Evolutionary conservation across 345 rosid species (phyloP).

Genomic region (Sonneratia caseolaris): DNA sequence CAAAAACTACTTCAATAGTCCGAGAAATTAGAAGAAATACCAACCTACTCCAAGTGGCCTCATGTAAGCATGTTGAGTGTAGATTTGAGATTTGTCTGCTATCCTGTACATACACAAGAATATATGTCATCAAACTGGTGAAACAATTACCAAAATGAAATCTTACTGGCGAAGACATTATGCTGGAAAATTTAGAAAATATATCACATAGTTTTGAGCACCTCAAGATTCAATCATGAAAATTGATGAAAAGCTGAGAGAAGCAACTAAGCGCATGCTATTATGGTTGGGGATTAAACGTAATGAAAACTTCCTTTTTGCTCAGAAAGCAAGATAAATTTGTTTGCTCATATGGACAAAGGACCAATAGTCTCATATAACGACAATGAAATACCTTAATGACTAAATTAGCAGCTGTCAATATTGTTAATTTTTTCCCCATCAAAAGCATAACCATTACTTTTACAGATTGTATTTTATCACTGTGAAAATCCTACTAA

Average conservation of each 20-base stretch:
- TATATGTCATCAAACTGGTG: not conserved
- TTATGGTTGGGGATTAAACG: not conserved
- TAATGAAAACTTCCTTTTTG: not conserved
- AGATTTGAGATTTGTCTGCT: slow-evolving; percentile 94
- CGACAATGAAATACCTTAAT: not conserved
- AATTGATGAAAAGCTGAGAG: not conserved
- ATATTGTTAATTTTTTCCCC: not conserved
- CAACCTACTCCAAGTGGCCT: slow-evolving; percentile 98
- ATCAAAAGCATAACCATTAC: not conserved
- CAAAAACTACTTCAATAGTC: not conserved
- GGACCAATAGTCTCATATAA: not conserved
- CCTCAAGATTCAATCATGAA: not conserved
- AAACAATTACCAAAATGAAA: not conserved
- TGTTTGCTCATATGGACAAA: not conserved
- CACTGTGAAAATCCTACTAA: too few species aligned
- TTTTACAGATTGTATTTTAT: too few species aligned
- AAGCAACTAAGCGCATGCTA: not conserved
- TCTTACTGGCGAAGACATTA: not conserved
- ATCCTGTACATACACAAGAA: slow-evolving; percentile 41
- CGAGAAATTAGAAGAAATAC: slow-evolving; percentile 11
- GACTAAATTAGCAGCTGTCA: not conserved
- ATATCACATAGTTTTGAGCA: not conserved
- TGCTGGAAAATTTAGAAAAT: not conserved
- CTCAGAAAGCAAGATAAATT: not conserved
- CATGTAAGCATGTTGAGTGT: slow-evolving; percentile 99